Conservation (phyloP, 1,284 basidiomycete species). For the Apiotrichum veenhuisii region DNA sequence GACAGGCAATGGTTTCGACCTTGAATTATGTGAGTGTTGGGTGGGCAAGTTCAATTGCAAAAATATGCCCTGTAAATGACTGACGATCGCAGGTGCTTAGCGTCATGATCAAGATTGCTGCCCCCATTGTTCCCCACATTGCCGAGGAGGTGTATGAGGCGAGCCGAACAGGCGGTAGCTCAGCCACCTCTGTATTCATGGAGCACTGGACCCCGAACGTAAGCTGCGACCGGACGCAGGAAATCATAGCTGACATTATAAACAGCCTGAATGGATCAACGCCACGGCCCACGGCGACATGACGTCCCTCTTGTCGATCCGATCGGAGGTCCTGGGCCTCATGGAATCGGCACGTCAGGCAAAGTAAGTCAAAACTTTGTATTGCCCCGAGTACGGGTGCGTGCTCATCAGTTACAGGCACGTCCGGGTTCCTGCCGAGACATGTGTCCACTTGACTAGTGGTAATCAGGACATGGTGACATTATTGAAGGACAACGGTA, state of each 20-base stretch:
- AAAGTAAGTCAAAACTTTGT: slow-evolving; percentile 26
- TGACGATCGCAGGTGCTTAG: slow-evolving; percentile 58
- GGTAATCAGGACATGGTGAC: slow-evolving; percentile 1
- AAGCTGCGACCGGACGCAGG: slow-evolving; percentile 20
- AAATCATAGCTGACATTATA: not conserved
- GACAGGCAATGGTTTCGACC: slow-evolving; percentile 66
- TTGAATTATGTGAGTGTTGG: slow-evolving; percentile 61
- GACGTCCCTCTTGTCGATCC: slow-evolving; percentile 23
- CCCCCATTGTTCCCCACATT: slow-evolving; percentile 85
- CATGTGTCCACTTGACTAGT: slow-evolving; percentile 14
- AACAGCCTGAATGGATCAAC: not conserved
- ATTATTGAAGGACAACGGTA: slow-evolving; percentile 25
- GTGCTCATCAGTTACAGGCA: not conserved
- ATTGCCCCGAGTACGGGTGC: not conserved
- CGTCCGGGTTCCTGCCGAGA: slow-evolving; percentile 14
- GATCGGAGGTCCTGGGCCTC: slow-evolving; percentile 28
- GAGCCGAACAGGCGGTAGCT: not conserved
- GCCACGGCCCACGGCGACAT: slow-evolving; percentile 20
- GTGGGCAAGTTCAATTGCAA: not conserved
- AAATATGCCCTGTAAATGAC: not conserved
- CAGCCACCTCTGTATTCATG: slow-evolving; percentile 56
- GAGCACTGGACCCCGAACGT: slow-evolving; percentile 62
- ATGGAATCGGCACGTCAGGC: slow-evolving; percentile 32
- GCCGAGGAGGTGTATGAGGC: slow-evolving; percentile 79
- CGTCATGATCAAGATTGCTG: slow-evolving; percentile 68